Base-by-base conservation (phyloP, 805 yeast genomes). In the Metschnikowia proteae region DNA sequence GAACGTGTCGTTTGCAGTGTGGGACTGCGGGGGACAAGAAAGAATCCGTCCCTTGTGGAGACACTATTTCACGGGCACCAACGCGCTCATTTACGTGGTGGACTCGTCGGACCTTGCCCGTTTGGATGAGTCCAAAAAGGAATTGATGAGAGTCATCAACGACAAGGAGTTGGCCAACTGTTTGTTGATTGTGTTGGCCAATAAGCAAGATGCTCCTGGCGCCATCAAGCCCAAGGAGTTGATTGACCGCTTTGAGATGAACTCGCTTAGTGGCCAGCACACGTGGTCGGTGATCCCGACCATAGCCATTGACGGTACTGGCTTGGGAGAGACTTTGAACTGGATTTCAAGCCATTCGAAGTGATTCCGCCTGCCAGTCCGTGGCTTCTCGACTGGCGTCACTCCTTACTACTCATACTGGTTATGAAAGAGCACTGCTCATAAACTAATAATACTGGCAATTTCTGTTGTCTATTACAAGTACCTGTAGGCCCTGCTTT, bases 11-110 rank as follows among this genome's bases (percentile, higher is more conserved):
- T 86, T 88, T 71, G 88, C 89, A 52, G 90, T 88, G 63, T 88
- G 96, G 96, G 96, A 88, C 67, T 94, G 94, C 52, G 97, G 97
- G 70, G 97, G 97, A 64, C 97, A 89, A 73, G 95, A 87, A 61
- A 76, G 95, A 66, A 80, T 90, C 58, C 81, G 97, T 63, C 96
- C 95, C 0, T 75, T 91, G 50, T 91, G 98, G 97, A 82, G 97
- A 67, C 97, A 91, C 64, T 91, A 91, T 70, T 89, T 86, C 68
- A 87, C 96, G 9, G 96, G 96, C 34, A 88, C 97, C 4, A 86
- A 89, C 63, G 96, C 96, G 7, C 76, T 91, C 50, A 88, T 91
- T 47, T 91, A 88, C 66, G 97, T 91, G 47, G 85, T 91, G 51
- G 98, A 91, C 68, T 79, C 89, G 5, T 81, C 86, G 6, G 96